These are phyloP conservation scores for Trametopsis cervina DNA, from an alignment of 768 basidiomycete genomes.

Conservation along the genomic window DNA sequence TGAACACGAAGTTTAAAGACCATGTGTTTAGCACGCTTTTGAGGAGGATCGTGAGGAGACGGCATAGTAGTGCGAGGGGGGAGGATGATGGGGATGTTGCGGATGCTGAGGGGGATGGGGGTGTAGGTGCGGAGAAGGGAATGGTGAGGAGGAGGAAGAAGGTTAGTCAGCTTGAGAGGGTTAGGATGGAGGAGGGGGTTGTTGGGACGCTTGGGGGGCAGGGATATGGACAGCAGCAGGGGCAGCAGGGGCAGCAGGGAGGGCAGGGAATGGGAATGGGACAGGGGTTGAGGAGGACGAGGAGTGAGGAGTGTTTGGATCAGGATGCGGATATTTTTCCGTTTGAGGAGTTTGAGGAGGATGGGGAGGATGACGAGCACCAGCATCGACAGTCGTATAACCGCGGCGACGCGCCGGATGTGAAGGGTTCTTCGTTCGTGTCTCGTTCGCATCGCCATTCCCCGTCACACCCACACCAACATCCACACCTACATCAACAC, in stretches of 20 bases:
- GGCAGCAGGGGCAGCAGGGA: not conserved
- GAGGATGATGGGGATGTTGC: slow-evolving; percentile 33
- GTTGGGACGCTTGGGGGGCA: too few species aligned
- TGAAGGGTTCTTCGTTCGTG: slow-evolving; percentile 5
- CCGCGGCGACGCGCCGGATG: slow-evolving; percentile 21
- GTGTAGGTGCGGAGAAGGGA: slow-evolving; percentile 5
- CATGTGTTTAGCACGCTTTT: slow-evolving; percentile 91
- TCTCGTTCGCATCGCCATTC: slow-evolving; percentile 7
- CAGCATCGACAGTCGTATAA: not conserved
- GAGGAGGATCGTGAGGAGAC: slow-evolving; percentile 57
- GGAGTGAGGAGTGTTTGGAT: slow-evolving; percentile 50
- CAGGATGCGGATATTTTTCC: slow-evolving; percentile 27
- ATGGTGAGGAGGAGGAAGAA: slow-evolving; percentile 31
- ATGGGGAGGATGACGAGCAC: not conserved
- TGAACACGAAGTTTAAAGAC: slow-evolving; percentile 92
- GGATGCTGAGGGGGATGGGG: slow-evolving; percentile 32
- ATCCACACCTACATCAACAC: too few species aligned
- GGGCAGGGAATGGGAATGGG: slow-evolving; percentile 8
- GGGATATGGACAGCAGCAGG: too few species aligned
- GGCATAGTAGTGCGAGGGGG: slow-evolving; percentile 15
- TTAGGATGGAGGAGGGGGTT: slow-evolving; percentile 34
- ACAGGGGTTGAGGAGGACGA: slow-evolving; percentile 51
- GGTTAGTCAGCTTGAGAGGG: slow-evolving; percentile 33
- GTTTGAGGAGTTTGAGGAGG: slow-evolving; percentile 20
- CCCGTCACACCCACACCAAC: not conserved